Percentiles rank a stretch among this genome's conserved stretches.
phyloP scores from a whole-genome alignment of 805 yeast species.

The Teunomyces pallodes region DNA sequence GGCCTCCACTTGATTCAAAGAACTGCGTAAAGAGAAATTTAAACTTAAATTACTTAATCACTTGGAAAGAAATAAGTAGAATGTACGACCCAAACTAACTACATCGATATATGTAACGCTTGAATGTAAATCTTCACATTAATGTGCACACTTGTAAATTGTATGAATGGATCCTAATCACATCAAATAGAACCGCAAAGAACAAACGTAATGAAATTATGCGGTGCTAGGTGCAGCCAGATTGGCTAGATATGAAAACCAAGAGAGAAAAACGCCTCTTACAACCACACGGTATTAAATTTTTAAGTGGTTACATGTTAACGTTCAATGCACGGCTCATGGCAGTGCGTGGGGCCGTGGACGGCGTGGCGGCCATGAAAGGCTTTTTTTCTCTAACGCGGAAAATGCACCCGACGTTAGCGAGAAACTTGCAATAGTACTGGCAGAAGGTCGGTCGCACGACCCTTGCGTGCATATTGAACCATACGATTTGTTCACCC shows the following conservation, averaged over 20 bases:
- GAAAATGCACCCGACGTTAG: neutral
- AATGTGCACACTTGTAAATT: too few relatives aligned
- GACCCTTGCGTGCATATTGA: neutral
- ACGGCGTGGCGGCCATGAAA: neutral
- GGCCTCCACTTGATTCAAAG: conserved; percentile 90
- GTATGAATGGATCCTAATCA: too few relatives aligned
- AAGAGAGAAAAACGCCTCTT: neutral
- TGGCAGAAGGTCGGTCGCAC: neutral
- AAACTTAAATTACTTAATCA: too few relatives aligned
- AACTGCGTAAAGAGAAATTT: conserved; percentile 49
- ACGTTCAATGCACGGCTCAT: neutral
- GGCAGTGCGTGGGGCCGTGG: neutral
- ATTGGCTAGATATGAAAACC: neutral
- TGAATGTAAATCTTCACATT: too few relatives aligned
- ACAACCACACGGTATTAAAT: neutral
- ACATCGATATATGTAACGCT: neutral
- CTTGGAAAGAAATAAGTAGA: neutral
- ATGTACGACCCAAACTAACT: neutral
- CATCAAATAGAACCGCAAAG: too few relatives aligned
- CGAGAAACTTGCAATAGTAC: neutral
- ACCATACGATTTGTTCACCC: neutral
- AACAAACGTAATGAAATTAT: too few relatives aligned
- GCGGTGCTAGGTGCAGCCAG: too few relatives aligned
- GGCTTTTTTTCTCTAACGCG: neutral
- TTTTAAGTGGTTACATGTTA: neutral